Base-by-base conservation (phyloP, 176 grass and related monocot species). In the Phragmites australis region DNA sequence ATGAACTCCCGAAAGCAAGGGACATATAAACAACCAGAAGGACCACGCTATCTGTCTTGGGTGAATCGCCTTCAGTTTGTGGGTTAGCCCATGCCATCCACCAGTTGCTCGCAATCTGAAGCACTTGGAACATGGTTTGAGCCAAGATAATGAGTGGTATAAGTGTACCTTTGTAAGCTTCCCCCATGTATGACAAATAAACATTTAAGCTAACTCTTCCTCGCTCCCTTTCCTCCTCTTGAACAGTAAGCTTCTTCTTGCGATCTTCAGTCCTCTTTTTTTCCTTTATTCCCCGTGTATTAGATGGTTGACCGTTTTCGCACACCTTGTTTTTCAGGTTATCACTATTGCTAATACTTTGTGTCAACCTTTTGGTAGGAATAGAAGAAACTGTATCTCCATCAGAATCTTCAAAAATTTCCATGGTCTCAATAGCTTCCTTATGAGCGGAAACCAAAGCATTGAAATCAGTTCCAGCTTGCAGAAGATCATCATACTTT, bases 61-160 rank as follows among this genome's bases (percentile, higher is more conserved):
- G 92, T 48, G 72, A 45, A 80, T 91, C 92, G 19, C 96, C 92
- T 90, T 85, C 83, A 29, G 89, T 92, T 86, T 94, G 92, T 40
- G 96, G 96, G 51, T 95, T 99, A 42, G 96, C 96, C 96, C 96
- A 99, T 16, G 96, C 93, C 96, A 99, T 99, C 96, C 96, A 99
- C 96, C 96, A 99, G 67, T 94, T 99, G 74, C 96, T 86, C 21
- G 90, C 96, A 82, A 99, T 92, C 81, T 99, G 96, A 82, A 99
- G 91, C 61, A 99, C 90, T 88, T 99, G 96, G 87, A 99, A 99
- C 55, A 88, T 37, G 47, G 84, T 88, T 45, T 99, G 96, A 64
- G 92, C 79, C 54, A 99, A 83, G 63, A 99, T 85, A 74, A 99
- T 99, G 23, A 99, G 83, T 10, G 96, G 96, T 87, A 99, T 95